Conservation (phyloP, 129 eudicot species). For the Centaurea solstitialis region DNA sequence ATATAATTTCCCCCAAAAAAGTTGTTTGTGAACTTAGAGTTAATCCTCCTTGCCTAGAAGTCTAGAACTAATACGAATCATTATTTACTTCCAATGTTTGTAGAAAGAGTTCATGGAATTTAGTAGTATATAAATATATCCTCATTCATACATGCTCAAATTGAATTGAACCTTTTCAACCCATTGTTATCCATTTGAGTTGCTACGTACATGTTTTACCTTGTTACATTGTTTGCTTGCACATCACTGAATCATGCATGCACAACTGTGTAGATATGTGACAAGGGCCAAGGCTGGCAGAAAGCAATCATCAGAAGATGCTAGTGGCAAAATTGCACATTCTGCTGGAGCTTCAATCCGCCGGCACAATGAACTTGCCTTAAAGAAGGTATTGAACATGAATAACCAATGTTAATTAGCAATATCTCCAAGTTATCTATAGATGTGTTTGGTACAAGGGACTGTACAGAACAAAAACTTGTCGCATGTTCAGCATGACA, state of each 20-base stretch:
- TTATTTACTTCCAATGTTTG: neutral
- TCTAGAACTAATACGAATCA: neutral
- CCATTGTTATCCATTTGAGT: neutral
- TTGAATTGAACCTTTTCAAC: neutral
- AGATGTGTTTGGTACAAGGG: neutral
- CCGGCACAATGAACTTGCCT: too few relatives aligned
- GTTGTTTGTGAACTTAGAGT: neutral
- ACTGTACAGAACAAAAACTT: neutral
- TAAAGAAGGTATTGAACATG: slow-evolving; percentile 59
- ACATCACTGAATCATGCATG: neutral
- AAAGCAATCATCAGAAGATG: slow-evolving; percentile 81
- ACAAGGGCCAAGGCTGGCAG: slow-evolving; percentile 86
- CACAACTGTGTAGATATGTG: slow-evolving; percentile 59
- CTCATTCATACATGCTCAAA: neutral
- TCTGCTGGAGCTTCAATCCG: slow-evolving; percentile 89
- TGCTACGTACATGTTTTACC: neutral
- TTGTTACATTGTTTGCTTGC: neutral
- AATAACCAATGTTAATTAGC: neutral
- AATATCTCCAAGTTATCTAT: neutral
- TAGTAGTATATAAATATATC: neutral
- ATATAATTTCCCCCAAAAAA: neutral
- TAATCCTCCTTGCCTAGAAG: neutral
- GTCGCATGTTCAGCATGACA: neutral
- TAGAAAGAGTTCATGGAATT: neutral
- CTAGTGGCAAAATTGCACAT: slow-evolving; percentile 65